Conservation (phyloP, 257 asterid species). For the Leonotis leonurus region DNA sequence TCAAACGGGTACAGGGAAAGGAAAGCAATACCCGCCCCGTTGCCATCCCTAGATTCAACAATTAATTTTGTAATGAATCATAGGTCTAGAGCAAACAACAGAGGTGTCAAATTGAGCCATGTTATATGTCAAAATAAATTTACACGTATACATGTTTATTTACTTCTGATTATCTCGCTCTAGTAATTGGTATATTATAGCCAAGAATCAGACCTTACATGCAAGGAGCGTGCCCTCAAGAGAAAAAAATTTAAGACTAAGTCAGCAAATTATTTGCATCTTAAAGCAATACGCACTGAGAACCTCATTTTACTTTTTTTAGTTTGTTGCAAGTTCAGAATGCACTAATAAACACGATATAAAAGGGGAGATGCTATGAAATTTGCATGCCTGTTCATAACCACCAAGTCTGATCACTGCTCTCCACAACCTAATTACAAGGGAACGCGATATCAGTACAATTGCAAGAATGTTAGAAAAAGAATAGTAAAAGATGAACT, state of each 20-base stretch:
- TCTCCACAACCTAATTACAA: constrained; percentile 68
- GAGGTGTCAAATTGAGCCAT: neutral
- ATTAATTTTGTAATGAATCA: neutral
- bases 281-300: neutral
- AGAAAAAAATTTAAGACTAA: too few species aligned
- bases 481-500: neutral
- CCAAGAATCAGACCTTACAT: neutral
- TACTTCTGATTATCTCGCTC: neutral
- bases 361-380: neutral
- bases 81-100: neutral
- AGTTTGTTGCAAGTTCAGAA: neutral
- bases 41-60: too few species aligned
- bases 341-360: neutral
- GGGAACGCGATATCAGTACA: neutral
- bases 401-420: constrained; percentile 90
- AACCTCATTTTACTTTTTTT: neutral
- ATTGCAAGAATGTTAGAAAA: neutral
- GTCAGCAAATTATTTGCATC: neutral
- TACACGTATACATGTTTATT: neutral
- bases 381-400: constrained; percentile 62
- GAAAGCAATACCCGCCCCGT: too few species aligned
- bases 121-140: neutral
- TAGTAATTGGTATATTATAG: neutral
- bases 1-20: too few species aligned
- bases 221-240: too few species aligned